A percentile compares a stretch with the other conserved stretches of the same genome.
Conservation (phyloP, 345 rosid genomes). For the Raphanus raphanistrum region DNA sequence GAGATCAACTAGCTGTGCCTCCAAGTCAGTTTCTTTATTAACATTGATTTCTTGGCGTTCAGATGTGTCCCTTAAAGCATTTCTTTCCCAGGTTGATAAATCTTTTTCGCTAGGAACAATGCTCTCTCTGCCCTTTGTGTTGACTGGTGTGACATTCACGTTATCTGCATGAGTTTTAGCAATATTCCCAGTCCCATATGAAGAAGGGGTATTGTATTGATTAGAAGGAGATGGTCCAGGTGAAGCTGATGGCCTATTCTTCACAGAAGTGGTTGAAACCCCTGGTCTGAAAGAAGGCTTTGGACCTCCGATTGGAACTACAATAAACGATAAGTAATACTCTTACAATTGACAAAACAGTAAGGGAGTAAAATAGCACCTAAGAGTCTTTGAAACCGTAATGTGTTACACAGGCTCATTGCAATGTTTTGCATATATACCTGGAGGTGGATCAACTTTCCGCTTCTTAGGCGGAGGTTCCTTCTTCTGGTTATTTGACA, state of each 20-base stretch:
- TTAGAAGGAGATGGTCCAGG: constrained; percentile 69
- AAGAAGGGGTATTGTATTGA: constrained; percentile 52
- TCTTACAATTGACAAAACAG: neutral
- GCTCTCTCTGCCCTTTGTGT: constrained; percentile 53
- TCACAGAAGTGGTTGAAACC: constrained; percentile 47
- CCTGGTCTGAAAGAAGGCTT: constrained; percentile 61
- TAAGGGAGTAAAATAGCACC: constrained; percentile 15
- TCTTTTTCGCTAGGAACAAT: constrained; percentile 55
- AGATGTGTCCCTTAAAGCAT: constrained; percentile 44
- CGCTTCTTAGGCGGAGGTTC: constrained; percentile 78
- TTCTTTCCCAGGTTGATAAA: constrained; percentile 42
- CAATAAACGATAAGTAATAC: constrained; percentile 3
- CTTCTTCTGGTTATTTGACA: constrained; percentile 59
- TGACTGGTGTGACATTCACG: constrained; percentile 47
- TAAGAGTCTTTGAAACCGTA: constrained; percentile 28
- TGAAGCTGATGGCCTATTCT: constrained; percentile 63
- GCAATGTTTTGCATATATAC: constrained; percentile 42
- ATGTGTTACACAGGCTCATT: constrained; percentile 11
- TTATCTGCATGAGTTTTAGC: constrained; percentile 42
- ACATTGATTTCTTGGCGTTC: constrained; percentile 49
- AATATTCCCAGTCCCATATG: constrained; percentile 52
- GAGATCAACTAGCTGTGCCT: constrained; percentile 55
- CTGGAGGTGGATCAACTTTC: constrained; percentile 77
- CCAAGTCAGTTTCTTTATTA: constrained; percentile 58
- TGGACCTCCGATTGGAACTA: constrained; percentile 39